phyloP scores from a whole-genome alignment of 805 yeast species.

The Candida easanensis region DNA sequence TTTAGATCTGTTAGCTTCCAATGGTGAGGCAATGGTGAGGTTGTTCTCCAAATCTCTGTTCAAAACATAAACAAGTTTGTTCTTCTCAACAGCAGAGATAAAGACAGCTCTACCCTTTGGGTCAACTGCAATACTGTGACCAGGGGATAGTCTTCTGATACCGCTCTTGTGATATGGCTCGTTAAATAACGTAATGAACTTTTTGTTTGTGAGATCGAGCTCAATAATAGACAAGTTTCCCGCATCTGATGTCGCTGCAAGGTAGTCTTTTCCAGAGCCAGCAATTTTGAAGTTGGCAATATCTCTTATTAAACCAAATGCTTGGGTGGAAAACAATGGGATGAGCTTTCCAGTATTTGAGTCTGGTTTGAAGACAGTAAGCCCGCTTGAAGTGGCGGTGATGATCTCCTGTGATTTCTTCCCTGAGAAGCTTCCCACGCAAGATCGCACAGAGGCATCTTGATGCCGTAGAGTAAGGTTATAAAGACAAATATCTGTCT shows the following conservation, averaged over 20 bases:
- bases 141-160: constrained; percentile 71
- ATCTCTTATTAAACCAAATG: constrained; percentile 57
- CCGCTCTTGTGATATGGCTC: constrained; percentile 78
- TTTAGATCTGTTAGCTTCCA: constrained; percentile 58
- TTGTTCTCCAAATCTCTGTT: constrained; percentile 45
- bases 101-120: constrained; percentile 68
- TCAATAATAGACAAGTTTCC: constrained; percentile 64
- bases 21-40: constrained; percentile 63
- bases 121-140: constrained; percentile 67
- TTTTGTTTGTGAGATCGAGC: constrained; percentile 38
- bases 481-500: constrained; percentile 46
- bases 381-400: constrained; percentile 49
- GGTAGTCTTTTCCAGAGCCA: constrained; percentile 51
- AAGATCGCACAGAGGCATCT: constrained; percentile 47
- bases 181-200: constrained; percentile 43
- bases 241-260: constrained; percentile 76
- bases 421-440: constrained; percentile 69
- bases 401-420: constrained; percentile 60
- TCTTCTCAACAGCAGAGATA: constrained; percentile 69
- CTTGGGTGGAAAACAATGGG: constrained; percentile 39
- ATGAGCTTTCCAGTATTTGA: constrained; percentile 53
- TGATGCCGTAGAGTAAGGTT: constrained; percentile 69
- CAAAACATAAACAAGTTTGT: constrained; percentile 67
- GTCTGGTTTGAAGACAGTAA: constrained; percentile 55
- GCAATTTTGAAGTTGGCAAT: constrained; percentile 50